Evolutionary conservation across 179 eudicot species (phyloP).

Genomic region (Vitellaria paradoxa): DNA sequence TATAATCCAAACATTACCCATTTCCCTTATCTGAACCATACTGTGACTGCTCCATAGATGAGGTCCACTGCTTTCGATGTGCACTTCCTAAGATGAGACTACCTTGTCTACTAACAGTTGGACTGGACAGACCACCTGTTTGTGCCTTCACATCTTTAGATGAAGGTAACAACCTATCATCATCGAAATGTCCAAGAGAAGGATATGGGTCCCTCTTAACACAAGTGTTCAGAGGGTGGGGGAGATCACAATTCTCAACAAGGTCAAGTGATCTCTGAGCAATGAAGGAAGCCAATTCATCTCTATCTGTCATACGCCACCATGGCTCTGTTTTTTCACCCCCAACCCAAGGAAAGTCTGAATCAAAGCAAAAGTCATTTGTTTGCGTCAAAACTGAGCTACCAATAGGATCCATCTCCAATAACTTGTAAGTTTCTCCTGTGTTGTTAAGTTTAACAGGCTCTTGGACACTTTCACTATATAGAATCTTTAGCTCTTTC

Average conservation of each 20-base stretch:
- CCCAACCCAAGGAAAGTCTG: slow-evolving; percentile 46
- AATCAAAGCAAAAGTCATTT: slow-evolving; percentile 36
- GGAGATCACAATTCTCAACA: slow-evolving; percentile 88
- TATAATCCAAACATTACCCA: slow-evolving; percentile 23
- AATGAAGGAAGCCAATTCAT: slow-evolving; percentile 73
- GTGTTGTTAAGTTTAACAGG: slow-evolving; percentile 33
- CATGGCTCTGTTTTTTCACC: slow-evolving; percentile 59
- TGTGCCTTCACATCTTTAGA: slow-evolving; percentile 33
- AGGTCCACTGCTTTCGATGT: slow-evolving; percentile 27
- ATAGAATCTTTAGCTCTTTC: slow-evolving; percentile 27
- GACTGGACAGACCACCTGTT: slow-evolving; percentile 14
- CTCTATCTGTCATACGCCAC: slow-evolving; percentile 82
- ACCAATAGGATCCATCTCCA: slow-evolving; percentile 58
- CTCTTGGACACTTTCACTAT: slow-evolving; percentile 39
- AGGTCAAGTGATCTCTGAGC: slow-evolving; percentile 66
- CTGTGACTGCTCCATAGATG: slow-evolving; percentile 22
- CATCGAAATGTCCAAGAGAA: slow-evolving; percentile 22
- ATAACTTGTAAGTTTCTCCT: slow-evolving; percentile 52
- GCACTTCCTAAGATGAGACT: slow-evolving; percentile 27
- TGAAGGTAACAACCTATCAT: slow-evolving; percentile 29
- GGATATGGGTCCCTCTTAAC: slow-evolving; percentile 33
- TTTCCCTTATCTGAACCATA: slow-evolving; percentile 18
- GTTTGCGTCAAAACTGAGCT: slow-evolving; percentile 35
- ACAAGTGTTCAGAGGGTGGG: slow-evolving; percentile 51
- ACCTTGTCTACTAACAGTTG: slow-evolving; percentile 4